A percentile compares a stretch with the other conserved stretches of the same genome.
These are phyloP conservation scores for Tephrocybe sp. DNA, from an alignment of 768 basidiomycete genomes.

Conservation along the genomic window DNA sequence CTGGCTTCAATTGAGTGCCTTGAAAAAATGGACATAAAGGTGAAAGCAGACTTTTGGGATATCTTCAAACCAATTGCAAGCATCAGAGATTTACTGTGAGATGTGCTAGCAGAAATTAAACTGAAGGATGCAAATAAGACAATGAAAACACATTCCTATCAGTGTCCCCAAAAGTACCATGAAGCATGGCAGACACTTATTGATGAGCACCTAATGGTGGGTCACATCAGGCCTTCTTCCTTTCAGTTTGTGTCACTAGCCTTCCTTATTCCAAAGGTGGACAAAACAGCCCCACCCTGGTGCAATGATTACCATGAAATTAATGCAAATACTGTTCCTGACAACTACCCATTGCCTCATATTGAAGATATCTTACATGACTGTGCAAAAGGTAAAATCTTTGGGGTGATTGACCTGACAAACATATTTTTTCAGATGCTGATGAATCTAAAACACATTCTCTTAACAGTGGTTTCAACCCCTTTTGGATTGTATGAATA, in stretches of 20 bases:
- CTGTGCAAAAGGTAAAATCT: conserved; percentile 33
- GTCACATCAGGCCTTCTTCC: conserved; percentile 26
- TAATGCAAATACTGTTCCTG: conserved; percentile 29
- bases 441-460: conserved; percentile 20
- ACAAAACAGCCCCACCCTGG: conserved; percentile 29
- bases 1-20: no score
- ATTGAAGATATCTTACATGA: conserved; percentile 33
- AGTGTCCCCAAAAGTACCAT: conserved; percentile 30
- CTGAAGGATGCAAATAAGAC: no score
- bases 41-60: no score
- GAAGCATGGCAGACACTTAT: conserved; percentile 32
- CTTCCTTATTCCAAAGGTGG: conserved; percentile 38
- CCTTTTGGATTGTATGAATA: conserved; percentile 36
- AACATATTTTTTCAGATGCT: conserved; percentile 36
- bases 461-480: conserved; percentile 30
- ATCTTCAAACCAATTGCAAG: no score
- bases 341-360: conserved; percentile 27
- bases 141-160: no score
- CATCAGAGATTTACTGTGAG: no score
- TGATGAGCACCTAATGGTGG: conserved; percentile 30
- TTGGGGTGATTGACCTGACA: conserved; percentile 35
- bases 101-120: no score
- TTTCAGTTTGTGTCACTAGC: conserved; percentile 31
- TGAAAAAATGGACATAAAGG: no score
- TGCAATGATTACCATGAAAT: conserved; percentile 33